phyloP scores from a whole-genome alignment of 176 grass and related monocot species.

The Pontederia paniculata region DNA sequence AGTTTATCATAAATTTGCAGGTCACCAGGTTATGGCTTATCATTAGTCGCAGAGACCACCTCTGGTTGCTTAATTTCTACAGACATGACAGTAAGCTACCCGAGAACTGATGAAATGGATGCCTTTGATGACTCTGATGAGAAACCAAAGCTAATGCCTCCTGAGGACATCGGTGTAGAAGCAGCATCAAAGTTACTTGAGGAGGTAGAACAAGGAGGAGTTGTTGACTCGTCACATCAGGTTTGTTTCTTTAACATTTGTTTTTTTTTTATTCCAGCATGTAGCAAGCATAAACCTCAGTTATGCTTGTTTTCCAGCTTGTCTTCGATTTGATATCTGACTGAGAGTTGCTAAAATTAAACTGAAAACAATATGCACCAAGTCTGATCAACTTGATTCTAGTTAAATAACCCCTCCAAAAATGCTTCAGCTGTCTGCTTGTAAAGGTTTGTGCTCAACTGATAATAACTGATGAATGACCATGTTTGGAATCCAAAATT shows the following conservation, averaged over 20 bases:
- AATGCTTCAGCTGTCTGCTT: too few relatives aligned
- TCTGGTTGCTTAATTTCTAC: conserved; percentile 70
- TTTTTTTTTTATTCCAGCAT: too few relatives aligned
- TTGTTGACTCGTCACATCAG: conserved; percentile 89
- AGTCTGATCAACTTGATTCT: too few relatives aligned
- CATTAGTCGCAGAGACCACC: conserved; percentile 84
- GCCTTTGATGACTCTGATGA: conserved; percentile 34
- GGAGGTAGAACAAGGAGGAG: conserved; percentile 75
- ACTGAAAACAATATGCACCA: too few relatives aligned
- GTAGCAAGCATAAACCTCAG: too few relatives aligned
- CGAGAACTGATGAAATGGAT: conserved; percentile 55
- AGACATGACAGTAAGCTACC: conserved; percentile 45
- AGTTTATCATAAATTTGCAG: conserved; percentile 27
- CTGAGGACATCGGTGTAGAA: conserved; percentile 73
- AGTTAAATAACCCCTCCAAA: too few relatives aligned
- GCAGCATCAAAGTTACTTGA: conserved; percentile 71
- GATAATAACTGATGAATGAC: too few relatives aligned
- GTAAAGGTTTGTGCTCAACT: too few relatives aligned
- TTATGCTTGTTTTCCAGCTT: too few relatives aligned
- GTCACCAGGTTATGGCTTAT: conserved; percentile 83
- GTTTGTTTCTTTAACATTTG: conserved; percentile 16
- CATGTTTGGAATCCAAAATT: too few relatives aligned
- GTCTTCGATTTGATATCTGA: too few relatives aligned
- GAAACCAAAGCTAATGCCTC: conserved; percentile 53
- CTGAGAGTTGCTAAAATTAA: too few relatives aligned